Conservation (phyloP, 2,329 filamentous ascomycete genomes). For the Colletotrichum liriopes region DNA sequence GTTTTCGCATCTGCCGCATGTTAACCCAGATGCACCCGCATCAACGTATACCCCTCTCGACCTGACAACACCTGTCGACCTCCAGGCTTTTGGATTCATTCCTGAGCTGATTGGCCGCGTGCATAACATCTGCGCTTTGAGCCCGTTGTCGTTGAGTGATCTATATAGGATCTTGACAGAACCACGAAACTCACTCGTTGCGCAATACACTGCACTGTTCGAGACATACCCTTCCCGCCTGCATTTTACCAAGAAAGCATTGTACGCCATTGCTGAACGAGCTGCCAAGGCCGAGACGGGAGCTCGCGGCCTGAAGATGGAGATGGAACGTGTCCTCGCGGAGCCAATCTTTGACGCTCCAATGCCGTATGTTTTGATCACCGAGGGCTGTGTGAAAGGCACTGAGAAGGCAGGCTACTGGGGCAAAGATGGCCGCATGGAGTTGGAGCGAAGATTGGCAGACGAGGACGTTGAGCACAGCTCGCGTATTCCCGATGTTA, state of each 20-base stretch:
- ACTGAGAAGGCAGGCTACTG: conserved; percentile 73
- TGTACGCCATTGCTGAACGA: conserved; percentile 84
- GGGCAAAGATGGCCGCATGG: conserved; percentile 79
- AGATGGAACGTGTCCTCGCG: conserved; percentile 83
- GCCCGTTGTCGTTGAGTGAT: conserved; percentile 77
- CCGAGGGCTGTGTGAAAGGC: conserved; percentile 77
- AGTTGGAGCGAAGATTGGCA: conserved; percentile 77
- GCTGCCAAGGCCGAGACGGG: conserved; percentile 79
- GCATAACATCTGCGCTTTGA: conserved; percentile 89
- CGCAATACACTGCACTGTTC: conserved; percentile 92
- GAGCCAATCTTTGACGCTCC: conserved; percentile 89
- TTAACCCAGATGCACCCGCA: conserved; percentile 54
- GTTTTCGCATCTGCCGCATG: conserved; percentile 71
- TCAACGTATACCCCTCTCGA: conserved; percentile 74
- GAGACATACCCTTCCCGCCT: conserved; percentile 84
- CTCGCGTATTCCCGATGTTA: conserved; percentile 40
- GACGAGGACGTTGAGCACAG: conserved; percentile 68
- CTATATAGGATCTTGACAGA: conserved; percentile 93
- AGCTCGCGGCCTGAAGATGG: conserved; percentile 83
- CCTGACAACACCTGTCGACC: conserved; percentile 80
- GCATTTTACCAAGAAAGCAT: conserved; percentile 84
- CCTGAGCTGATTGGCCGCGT: conserved; percentile 97
- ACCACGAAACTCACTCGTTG: conserved; percentile 88
- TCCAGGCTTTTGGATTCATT: conserved; percentile 92
- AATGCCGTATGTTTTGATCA: conserved; percentile 82